Evolutionary conservation across 306 rosid genomes (phyloP).

Genomic region (Rubus idaeus): DNA sequence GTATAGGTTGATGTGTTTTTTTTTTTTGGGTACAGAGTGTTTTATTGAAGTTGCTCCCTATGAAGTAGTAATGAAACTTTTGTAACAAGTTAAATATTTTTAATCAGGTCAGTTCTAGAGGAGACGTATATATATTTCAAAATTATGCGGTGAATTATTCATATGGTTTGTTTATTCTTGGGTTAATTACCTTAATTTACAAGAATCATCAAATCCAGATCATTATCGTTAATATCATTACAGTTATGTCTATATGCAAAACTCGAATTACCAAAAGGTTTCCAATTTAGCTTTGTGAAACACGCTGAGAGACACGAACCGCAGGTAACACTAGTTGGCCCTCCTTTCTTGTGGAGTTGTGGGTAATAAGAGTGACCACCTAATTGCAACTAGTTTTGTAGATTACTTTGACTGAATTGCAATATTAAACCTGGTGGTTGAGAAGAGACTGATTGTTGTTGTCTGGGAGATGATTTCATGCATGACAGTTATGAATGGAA

Average conservation of each 20-base stretch:
- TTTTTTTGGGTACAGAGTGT: no score
- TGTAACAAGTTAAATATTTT: background rate
- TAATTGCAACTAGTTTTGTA: background rate
- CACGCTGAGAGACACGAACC: no score
- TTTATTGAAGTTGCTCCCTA: background rate
- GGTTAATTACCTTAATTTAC: no score
- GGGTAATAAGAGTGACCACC: background rate
- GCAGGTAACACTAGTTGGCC: no score
- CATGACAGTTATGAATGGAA: background rate
- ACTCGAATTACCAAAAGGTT: background rate
- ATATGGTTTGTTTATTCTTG: background rate
- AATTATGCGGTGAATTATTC: background rate
- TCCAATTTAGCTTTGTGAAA: background rate
- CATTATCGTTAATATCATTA: no score
- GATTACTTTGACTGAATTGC: background rate
- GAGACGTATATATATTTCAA: no score
- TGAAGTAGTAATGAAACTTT: background rate
- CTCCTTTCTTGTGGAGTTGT: background rate
- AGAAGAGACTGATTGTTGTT: background rate
- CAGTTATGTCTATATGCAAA: no score
- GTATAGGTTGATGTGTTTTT: no score
- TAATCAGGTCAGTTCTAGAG: background rate
- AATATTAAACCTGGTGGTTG: background rate
- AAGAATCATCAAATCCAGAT: no score
- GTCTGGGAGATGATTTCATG: background rate